phyloP scores from a whole-genome alignment of 164 flowering plant species.

The Magnolia officinalis region DNA sequence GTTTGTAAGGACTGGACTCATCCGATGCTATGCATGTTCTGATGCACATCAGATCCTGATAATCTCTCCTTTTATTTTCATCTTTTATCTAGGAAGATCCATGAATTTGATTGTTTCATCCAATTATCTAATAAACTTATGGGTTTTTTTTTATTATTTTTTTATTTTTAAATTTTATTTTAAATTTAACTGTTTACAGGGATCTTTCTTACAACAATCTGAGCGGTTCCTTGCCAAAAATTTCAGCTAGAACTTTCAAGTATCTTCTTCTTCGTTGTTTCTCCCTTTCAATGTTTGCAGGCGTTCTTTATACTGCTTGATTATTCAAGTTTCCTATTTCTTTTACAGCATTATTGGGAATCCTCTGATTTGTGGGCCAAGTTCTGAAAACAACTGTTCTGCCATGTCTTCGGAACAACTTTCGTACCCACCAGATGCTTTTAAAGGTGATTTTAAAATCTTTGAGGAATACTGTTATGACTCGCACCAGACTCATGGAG shows the following conservation, averaged over 20 bases:
- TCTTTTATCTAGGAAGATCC: background rate
- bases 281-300: background rate
- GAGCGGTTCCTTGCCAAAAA: conserved; percentile 80
- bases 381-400: conserved; percentile 54
- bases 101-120: background rate
- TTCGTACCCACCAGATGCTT: conserved; percentile 60
- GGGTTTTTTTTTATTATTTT: too few species aligned
- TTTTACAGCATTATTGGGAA: conserved; percentile 68
- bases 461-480: background rate
- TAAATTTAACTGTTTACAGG: conserved; percentile 31
- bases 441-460: conserved; percentile 32
- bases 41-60: too few species aligned
- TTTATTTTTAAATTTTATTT: too few species aligned
- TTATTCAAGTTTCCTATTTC: background rate
- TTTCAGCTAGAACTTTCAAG: conserved; percentile 89
- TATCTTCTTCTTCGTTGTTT: conserved; percentile 14
- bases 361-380: conserved; percentile 67
- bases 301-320: background rate
- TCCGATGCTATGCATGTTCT: too few species aligned
- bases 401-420: conserved; percentile 66
- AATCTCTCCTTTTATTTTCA: conserved; percentile 1
- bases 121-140: too few species aligned
- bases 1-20: too few species aligned
- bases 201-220: conserved; percentile 88
- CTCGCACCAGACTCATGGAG: background rate